Conservation (phyloP, 2,329 filamentous ascomycete species). For the Aspergillus sp. region DNA sequence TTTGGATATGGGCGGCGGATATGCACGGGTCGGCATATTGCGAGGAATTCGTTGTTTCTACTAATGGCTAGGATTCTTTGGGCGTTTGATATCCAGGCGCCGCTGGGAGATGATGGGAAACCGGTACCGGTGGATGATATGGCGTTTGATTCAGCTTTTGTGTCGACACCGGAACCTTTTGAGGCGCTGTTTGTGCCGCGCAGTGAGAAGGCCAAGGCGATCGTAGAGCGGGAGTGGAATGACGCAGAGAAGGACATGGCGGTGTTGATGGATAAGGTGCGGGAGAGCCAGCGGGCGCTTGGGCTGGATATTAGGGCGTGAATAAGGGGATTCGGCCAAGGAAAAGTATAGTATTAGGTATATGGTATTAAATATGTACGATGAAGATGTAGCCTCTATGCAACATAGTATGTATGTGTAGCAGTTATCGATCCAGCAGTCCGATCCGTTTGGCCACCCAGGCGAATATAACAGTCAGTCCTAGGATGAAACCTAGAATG, state of each 20-base stretch:
- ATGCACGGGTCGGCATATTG: constrained; percentile 39
- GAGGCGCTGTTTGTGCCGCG: constrained; percentile 29
- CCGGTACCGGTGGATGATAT: constrained; percentile 24
- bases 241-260: constrained; percentile 21
- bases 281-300: constrained; percentile 12
- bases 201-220: constrained; percentile 18
- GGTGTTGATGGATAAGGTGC: constrained; percentile 16
- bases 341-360: not conserved
- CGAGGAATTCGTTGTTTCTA: constrained; percentile 47
- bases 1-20: constrained; percentile 60
- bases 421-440: constrained; percentile 11
- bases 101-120: constrained; percentile 23
- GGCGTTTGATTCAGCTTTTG: constrained; percentile 24
- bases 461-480: constrained; percentile 29
- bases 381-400: no score
- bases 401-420: not conserved
- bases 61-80: constrained; percentile 61
- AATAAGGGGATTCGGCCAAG: not conserved
- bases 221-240: constrained; percentile 26
- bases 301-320: constrained; percentile 11
- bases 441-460: constrained; percentile 36
- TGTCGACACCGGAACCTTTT: constrained; percentile 28
- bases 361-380: not conserved
- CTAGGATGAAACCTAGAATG: constrained; percentile 40
- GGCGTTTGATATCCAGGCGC: constrained; percentile 23